phyloP scores from a whole-genome alignment of 108 stramenopile species.

The Nitzschia palea region DNA sequence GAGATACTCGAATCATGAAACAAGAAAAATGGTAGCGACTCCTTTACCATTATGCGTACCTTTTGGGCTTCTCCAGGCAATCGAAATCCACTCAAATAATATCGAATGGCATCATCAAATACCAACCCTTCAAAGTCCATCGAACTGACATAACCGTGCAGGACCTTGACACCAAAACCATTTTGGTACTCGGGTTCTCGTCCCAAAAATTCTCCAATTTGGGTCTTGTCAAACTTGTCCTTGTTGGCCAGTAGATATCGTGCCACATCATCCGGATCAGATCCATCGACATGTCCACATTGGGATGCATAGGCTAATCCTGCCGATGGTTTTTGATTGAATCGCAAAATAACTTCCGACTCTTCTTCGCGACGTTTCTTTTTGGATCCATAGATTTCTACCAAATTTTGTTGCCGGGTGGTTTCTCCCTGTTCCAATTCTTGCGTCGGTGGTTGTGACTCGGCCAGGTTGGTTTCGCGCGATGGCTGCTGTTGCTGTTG shows the following conservation, averaged over 20 bases:
- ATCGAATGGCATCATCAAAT: constrained; percentile 96
- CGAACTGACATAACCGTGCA: constrained; percentile 89
- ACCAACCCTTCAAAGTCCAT: constrained; percentile 87
- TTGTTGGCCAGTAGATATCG: constrained; percentile 80
- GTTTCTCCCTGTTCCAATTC: too few relatives aligned
- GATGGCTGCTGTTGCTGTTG: constrained; percentile 25
- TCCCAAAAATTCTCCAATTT: constrained; percentile 96
- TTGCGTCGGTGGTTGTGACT: constrained; percentile 5
- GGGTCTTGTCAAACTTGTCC: constrained; percentile 94
- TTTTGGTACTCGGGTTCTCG: constrained; percentile 90
- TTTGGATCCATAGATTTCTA: constrained; percentile 93
- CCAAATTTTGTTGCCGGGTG: constrained; percentile 58
- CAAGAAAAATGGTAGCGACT: too few relatives aligned
- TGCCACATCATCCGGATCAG: constrained; percentile 88
- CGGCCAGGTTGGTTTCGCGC: too few relatives aligned
- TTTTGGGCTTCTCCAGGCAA: constrained; percentile 99
- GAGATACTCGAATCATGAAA: too few relatives aligned
- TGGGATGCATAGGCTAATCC: constrained; percentile 88
- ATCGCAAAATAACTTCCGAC: constrained; percentile 88
- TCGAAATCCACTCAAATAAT: constrained; percentile 94
- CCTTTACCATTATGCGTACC: too few relatives aligned
- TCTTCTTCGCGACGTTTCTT: constrained; percentile 88
- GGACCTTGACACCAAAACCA: constrained; percentile 88
- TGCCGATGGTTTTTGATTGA: constrained; percentile 93
- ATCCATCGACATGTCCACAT: constrained; percentile 78